These are phyloP conservation scores for Verticillium nubilum DNA, from an alignment of 2,329 filamentous ascomycete species.

Conservation along the genomic window DNA sequence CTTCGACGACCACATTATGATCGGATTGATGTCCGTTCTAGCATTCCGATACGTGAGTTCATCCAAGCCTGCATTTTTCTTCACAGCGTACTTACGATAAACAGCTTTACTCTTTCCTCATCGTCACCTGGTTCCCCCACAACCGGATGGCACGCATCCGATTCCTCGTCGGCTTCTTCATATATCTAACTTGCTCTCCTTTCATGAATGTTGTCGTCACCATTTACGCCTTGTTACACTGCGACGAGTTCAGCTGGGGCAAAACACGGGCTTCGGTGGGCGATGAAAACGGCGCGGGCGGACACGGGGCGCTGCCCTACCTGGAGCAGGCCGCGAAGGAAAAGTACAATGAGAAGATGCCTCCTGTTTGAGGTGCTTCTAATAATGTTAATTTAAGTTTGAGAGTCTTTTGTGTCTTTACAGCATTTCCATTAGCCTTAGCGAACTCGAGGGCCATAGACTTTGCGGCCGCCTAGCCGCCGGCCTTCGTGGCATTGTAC, in stretches of 20 bases:
- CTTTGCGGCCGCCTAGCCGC: too few species aligned
- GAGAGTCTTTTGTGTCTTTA: too few species aligned
- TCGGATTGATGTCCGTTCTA: conserved; percentile 29
- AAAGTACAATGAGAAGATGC: background rate
- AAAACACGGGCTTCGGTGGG: conserved; percentile 28
- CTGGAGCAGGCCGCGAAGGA: background rate
- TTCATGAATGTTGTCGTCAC: conserved; percentile 38
- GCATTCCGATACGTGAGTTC: conserved; percentile 34
- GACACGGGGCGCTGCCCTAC: background rate
- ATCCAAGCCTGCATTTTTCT: background rate
- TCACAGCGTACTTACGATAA: background rate
- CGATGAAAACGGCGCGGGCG: background rate
- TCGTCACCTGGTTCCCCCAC: conserved; percentile 34
- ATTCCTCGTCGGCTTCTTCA: conserved; percentile 29
- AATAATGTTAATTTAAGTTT: too few species aligned
- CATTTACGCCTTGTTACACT: conserved; percentile 33
- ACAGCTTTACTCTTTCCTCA: conserved; percentile 34
- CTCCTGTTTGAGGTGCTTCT: background rate
- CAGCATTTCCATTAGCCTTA: too few species aligned
- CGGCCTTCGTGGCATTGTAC: too few species aligned
- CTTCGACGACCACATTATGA: conserved; percentile 26
- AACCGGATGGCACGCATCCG: conserved; percentile 29
- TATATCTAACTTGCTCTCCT: conserved; percentile 30
- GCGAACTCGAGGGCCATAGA: too few species aligned
- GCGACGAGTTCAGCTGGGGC: conserved; percentile 40